These are phyloP conservation scores for Penicillium verhagenii DNA, from an alignment of 495 filamentous ascomycete species.

Conservation along the genomic window DNA sequence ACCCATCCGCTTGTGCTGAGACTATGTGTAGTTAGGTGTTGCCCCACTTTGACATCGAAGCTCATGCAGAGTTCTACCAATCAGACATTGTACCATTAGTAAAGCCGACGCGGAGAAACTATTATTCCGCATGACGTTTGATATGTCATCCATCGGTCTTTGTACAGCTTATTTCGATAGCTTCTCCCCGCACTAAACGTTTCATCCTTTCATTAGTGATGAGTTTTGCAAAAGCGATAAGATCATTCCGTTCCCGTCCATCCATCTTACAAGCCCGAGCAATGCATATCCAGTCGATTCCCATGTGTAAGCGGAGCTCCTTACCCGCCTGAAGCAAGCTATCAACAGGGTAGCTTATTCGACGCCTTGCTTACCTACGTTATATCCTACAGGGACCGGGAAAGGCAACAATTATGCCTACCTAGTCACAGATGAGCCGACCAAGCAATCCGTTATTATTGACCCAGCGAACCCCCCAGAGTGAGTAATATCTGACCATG, in stretches of 20 bases:
- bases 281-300: slow-evolving; percentile 98
- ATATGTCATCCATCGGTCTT: slow-evolving; percentile 15
- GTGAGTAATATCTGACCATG: slow-evolving; percentile 51
- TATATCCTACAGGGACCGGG: slow-evolving; percentile 68
- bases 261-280: slow-evolving; percentile 27
- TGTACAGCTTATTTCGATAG: background rate
- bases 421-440: slow-evolving; percentile 85
- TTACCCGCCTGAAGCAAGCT: background rate
- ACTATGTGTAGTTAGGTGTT: no score
- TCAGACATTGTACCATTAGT: slow-evolving; percentile 14
- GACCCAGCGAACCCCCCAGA: slow-evolving; percentile 92
- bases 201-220: slow-evolving; percentile 23
- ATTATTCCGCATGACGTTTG: slow-evolving; percentile 25
- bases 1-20: no score
- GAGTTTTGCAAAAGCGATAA: slow-evolving; percentile 27
- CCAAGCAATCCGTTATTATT: slow-evolving; percentile 90
- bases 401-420: slow-evolving; percentile 95
- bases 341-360: background rate
- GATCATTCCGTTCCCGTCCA: slow-evolving; percentile 10
- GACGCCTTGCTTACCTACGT: background rate
- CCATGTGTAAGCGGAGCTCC: slow-evolving; percentile 77
- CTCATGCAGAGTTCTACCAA: slow-evolving; percentile 7
- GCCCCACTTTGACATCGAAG: background rate
- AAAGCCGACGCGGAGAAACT: slow-evolving; percentile 12
- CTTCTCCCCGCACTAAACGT: slow-evolving; percentile 15